Evolutionary conservation across 192 early-diverging fungal genomes (phyloP).

Genomic region (Chytriomyces sp.): DNA sequence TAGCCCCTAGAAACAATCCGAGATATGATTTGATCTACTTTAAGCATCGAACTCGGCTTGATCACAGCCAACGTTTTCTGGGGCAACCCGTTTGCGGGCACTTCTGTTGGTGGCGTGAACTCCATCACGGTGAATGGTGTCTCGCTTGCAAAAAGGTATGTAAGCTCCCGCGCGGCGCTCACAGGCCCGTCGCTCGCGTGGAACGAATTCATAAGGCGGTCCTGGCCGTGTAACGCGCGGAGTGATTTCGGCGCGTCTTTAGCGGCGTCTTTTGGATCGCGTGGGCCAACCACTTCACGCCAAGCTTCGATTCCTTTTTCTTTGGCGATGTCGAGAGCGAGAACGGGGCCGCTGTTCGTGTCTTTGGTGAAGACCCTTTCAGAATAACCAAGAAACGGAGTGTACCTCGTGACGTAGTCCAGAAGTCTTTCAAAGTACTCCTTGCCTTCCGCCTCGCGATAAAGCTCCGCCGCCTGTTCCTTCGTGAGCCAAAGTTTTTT

Average conservation of each 20-base stretch:
- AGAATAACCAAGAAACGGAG: too few species aligned
- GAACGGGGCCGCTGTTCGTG: constrained; percentile 43
- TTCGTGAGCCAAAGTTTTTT: constrained; percentile 56
- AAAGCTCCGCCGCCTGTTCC: constrained; percentile 53
- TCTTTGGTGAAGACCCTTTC: neutral
- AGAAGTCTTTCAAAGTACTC: constrained; percentile 53
- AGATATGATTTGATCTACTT: constrained; percentile 53
- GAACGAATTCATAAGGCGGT: constrained; percentile 58
- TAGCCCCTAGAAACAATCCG: constrained; percentile 50
- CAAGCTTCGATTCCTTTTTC: constrained; percentile 53
- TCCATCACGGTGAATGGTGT: neutral
- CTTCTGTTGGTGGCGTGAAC: constrained; percentile 1
- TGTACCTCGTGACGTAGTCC: constrained; percentile 56
- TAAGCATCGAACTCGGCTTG: constrained; percentile 50
- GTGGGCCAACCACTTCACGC: constrained; percentile 58
- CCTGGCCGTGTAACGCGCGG: constrained; percentile 55
- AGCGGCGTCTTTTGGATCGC: constrained; percentile 47
- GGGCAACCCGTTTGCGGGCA: constrained; percentile 22
- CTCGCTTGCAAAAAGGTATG: constrained; percentile 37
- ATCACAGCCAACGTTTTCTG: constrained; percentile 58
- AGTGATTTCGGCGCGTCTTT: constrained; percentile 50
- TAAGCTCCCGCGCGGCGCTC: constrained; percentile 47
- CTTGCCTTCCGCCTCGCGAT: constrained; percentile 51
- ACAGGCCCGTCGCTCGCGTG: constrained; percentile 52
- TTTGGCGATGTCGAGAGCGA: constrained; percentile 54